Evolutionary conservation across 768 basidiomycete genomes (phyloP).

Genomic region (Naganishia vishniacii): DNA sequence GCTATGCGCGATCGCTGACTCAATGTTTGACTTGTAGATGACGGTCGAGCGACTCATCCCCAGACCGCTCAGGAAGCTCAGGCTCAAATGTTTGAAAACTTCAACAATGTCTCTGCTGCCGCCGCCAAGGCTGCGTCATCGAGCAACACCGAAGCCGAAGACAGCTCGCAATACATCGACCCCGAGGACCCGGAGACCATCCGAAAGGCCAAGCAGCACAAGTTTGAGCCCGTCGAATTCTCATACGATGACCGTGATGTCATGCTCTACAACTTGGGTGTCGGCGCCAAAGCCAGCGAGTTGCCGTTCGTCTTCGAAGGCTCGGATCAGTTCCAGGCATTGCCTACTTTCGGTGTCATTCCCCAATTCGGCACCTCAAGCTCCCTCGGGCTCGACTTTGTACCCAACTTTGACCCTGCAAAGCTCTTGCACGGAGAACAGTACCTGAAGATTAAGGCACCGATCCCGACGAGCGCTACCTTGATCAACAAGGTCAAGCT

Average conservation of each 20-base stretch:
- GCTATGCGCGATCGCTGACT: no score
- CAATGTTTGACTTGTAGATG: conserved; percentile 37
- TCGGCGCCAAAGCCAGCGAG: conserved; percentile 89
- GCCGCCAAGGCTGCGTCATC: conserved; percentile 28
- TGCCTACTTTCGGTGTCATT: conserved; percentile 93
- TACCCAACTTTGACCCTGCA: conserved; percentile 92
- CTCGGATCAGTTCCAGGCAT: conserved; percentile 69
- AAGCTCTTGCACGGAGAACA: conserved; percentile 98
- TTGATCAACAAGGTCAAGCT: conserved; percentile 70
- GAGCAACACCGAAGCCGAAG: background rate
- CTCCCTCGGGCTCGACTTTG: conserved; percentile 61
- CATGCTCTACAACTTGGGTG: conserved; percentile 87
- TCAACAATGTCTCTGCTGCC: conserved; percentile 51
- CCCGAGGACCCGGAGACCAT: conserved; percentile 77
- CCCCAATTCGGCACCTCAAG: conserved; percentile 77
- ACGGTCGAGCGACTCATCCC: conserved; percentile 64
- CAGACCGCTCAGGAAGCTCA: conserved; percentile 67
- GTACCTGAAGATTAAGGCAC: conserved; percentile 76
- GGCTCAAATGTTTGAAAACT: conserved; percentile 61
- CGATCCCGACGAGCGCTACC: conserved; percentile 77
- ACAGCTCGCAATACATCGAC: conserved; percentile 52
- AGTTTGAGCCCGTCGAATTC: conserved; percentile 57
- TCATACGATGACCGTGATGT: conserved; percentile 82
- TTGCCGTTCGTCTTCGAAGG: conserved; percentile 87
- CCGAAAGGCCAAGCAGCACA: conserved; percentile 66